phyloP scores from a whole-genome alignment of 1,284 basidiomycete genomes.

The Cutaneotrichosporon daszewskae region DNA sequence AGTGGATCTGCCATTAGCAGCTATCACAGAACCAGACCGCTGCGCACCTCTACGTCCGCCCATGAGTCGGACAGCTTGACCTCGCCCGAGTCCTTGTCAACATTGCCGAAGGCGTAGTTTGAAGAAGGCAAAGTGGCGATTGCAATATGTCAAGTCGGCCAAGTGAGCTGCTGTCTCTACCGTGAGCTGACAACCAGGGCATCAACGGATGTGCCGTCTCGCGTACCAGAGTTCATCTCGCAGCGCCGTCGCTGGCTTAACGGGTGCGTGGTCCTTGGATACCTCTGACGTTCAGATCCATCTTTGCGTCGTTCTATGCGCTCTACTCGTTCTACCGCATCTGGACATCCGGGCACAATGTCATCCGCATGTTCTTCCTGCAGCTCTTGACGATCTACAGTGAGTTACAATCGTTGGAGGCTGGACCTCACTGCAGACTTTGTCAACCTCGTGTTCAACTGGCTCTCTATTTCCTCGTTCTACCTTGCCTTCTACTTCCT shows the following conservation, averaged over 20 bases:
- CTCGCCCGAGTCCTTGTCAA: constrained; percentile 60
- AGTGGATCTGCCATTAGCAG: constrained; percentile 51
- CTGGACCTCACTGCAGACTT: constrained; percentile 2
- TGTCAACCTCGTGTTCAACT: constrained; percentile 44
- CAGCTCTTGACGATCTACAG: constrained; percentile 53
- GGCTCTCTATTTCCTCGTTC: constrained; percentile 69
- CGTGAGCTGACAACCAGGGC: background rate
- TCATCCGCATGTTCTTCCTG: constrained; percentile 76
- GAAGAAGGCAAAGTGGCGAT: constrained; percentile 52
- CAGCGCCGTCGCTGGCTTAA: constrained; percentile 88
- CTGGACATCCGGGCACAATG: constrained; percentile 83
- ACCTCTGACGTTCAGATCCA: constrained; percentile 16
- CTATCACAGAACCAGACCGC: background rate
- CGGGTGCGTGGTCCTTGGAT: constrained; percentile 46
- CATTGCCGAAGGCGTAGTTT: constrained; percentile 86
- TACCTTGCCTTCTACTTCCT: constrained; percentile 51
- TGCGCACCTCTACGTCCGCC: constrained; percentile 68
- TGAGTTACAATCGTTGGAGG: constrained; percentile 14
- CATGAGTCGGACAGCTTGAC: constrained; percentile 71
- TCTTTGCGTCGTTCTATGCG: constrained; percentile 70
- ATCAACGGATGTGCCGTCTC: constrained; percentile 67
- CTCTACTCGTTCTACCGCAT: constrained; percentile 77
- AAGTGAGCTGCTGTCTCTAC: constrained; percentile 58
- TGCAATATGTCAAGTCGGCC: constrained; percentile 86
- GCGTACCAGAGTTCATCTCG: constrained; percentile 80